phyloP scores from a whole-genome alignment of 2,329 filamentous ascomycete species.

The Phoma sp. region DNA sequence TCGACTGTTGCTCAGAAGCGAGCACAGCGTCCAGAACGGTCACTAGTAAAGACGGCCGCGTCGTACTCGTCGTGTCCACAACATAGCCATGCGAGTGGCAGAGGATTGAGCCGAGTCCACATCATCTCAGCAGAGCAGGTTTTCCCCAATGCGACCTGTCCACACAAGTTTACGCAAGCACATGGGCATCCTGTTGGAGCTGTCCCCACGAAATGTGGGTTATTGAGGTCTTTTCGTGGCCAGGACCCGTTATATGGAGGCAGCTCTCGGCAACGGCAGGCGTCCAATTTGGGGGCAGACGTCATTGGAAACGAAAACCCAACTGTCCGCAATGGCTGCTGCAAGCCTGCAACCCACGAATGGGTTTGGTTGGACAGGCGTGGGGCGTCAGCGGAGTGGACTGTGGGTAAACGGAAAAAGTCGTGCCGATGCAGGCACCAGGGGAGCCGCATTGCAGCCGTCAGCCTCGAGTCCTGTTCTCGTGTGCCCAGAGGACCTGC shows the following conservation, averaged over 20 bases:
- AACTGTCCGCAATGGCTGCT: slow-evolving; percentile 6
- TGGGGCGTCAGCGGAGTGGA: slow-evolving; percentile 22
- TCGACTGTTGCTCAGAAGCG: background rate
- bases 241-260: background rate
- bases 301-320: slow-evolving; percentile 8
- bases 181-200: slow-evolving; percentile 14
- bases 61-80: slow-evolving; percentile 14
- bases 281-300: slow-evolving; percentile 2
- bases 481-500: slow-evolving; percentile 13
- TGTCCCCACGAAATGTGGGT: slow-evolving; percentile 11
- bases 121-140: slow-evolving; percentile 1
- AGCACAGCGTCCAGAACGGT: background rate
- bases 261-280: slow-evolving; percentile 3
- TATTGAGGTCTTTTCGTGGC: slow-evolving; percentile 7
- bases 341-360: slow-evolving; percentile 10
- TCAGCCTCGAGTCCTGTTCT: background rate
- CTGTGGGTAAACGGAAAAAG: slow-evolving; percentile 16
- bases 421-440: slow-evolving; percentile 25
- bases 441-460: slow-evolving; percentile 2
- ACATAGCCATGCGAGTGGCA: background rate
- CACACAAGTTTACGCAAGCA: slow-evolving; percentile 12
- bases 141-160: slow-evolving; percentile 1
- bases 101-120: slow-evolving; percentile 4
- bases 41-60: background rate
- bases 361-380: slow-evolving; percentile 8